Evolutionary conservation across 2,329 filamentous ascomycete species (phyloP), one percentile per base, ranked within the genome.

Genomic region (Colletotrichum ledebouriae): DNA sequence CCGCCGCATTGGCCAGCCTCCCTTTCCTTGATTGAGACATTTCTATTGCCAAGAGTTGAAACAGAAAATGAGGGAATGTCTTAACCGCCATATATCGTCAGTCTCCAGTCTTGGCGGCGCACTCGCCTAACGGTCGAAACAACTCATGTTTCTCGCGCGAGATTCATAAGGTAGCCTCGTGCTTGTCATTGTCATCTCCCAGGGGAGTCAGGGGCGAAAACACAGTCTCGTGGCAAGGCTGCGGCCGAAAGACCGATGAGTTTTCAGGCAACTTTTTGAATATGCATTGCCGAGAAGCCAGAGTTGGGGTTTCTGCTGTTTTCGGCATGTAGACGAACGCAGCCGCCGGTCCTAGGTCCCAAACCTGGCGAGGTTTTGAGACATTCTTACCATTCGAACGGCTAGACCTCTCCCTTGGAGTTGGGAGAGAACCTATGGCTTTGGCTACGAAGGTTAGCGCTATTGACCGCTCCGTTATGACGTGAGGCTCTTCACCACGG

Each of bases 321-420:
- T 58, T 58, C 55, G 55, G 55, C 39, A 15, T 15, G 22, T 58
- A 3, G 41, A 58, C 22, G 39, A 58, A 33, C 15, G 37, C 39
- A 25, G 39, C 39, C 39, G n/a, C 41, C 10, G 22, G n/a, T 4
- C 22, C 11, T 25, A 46, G 15, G 15, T 46, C 55, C 20, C 33
- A 13, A 39, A 39, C 17, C 17, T 39, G 15, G 39, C 41, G 39
- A n/a, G 20, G n/a, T n/a, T 12, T 11, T 22, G 39, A 44, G 39
- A 34, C 33, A 15, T 2, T 22, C 41, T 42, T 39, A 29, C n/a
- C 22, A 12, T 17, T 17, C n/a, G 6, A 29, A 15, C 41, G 20
- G 25, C 41, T 34, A 44, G 39, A 34, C n/a, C 9, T 22, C 25
- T 29, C 22, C 41, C 15, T 44, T 25, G 29, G 41, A 13, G 46